Percentiles rank a stretch among this genome's conserved stretches.
Conservation (phyloP, 2,329 filamentous ascomycete genomes). For the Monosporascus sp. region DNA sequence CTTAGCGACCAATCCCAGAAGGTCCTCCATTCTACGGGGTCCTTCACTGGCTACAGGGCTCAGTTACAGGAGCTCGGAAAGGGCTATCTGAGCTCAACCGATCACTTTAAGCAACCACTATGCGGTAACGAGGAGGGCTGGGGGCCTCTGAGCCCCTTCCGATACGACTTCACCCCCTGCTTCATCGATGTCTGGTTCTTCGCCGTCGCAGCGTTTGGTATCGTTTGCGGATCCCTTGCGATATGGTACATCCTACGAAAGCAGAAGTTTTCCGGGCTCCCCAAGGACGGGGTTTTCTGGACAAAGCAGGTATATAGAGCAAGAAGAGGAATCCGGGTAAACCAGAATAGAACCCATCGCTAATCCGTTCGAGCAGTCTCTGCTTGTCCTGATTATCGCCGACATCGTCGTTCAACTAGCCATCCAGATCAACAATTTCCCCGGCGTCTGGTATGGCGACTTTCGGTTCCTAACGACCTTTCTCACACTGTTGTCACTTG, state of each 20-base stretch:
- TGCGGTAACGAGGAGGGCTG: constrained; percentile 91
- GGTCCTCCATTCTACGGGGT: constrained; percentile 52
- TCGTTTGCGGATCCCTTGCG: constrained; percentile 71
- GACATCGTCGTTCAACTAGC: constrained; percentile 67
- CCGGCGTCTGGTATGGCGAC: constrained; percentile 68
- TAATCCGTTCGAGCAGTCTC: constrained; percentile 12
- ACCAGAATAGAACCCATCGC: not conserved
- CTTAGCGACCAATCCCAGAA: constrained; percentile 37
- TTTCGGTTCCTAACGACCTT: constrained; percentile 82
- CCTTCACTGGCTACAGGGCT: constrained; percentile 54
- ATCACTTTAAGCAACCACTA: constrained; percentile 59
- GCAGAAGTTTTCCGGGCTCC: constrained; percentile 59
- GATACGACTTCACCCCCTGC: constrained; percentile 95
- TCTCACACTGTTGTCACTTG: constrained; percentile 65
- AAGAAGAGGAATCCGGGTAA: not conserved
- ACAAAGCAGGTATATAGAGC: constrained; percentile 68
- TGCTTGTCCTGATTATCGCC: constrained; percentile 52
- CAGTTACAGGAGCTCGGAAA: constrained; percentile 44
- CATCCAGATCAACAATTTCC: constrained; percentile 69
- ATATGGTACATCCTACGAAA: constrained; percentile 74
- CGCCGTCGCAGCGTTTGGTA: constrained; percentile 70
- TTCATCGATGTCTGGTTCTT: constrained; percentile 92
- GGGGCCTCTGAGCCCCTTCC: constrained; percentile 81
- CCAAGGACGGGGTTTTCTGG: constrained; percentile 91
- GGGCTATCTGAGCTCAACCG: constrained; percentile 54